These are phyloP conservation scores for Hypoxylon sp. DNA, from an alignment of 2,329 filamentous ascomycete species.

Conservation along the genomic window DNA sequence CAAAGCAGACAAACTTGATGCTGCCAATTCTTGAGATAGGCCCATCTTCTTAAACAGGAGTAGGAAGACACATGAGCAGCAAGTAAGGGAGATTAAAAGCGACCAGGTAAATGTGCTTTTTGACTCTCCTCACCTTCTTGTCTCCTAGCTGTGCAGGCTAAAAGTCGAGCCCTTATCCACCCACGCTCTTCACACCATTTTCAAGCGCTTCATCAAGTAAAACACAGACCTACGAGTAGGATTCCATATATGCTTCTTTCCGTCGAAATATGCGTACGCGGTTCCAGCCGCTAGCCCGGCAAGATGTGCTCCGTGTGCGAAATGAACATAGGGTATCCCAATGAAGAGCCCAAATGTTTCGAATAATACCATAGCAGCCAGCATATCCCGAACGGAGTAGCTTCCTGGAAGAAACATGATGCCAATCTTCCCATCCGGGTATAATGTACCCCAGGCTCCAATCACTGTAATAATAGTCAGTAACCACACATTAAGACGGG, in stretches of 20 bases:
- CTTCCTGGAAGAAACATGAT: constrained; percentile 46
- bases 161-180: background rate
- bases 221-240: constrained; percentile 46
- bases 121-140: background rate
- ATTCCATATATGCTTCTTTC: constrained; percentile 46
- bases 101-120: background rate
- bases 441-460: constrained; percentile 40
- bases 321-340: constrained; percentile 32
- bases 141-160: background rate
- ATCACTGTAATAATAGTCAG: constrained; percentile 36
- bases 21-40: too few species aligned
- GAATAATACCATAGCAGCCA: constrained; percentile 42
- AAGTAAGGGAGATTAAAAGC: background rate
- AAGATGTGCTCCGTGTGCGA: constrained; percentile 48
- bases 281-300: constrained; percentile 46
- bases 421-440: constrained; percentile 42
- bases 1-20: background rate
- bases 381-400: constrained; percentile 24
- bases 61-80: background rate
- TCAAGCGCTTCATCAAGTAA: constrained; percentile 45
- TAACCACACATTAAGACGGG: background rate
- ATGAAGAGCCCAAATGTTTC: constrained; percentile 48
- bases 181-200: constrained; percentile 36
- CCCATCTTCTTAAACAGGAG: background rate
- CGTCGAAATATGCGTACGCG: constrained; percentile 47